Conservation (phyloP, 352 stramenopile genomes). For the Phytophthora uliginosa region DNA sequence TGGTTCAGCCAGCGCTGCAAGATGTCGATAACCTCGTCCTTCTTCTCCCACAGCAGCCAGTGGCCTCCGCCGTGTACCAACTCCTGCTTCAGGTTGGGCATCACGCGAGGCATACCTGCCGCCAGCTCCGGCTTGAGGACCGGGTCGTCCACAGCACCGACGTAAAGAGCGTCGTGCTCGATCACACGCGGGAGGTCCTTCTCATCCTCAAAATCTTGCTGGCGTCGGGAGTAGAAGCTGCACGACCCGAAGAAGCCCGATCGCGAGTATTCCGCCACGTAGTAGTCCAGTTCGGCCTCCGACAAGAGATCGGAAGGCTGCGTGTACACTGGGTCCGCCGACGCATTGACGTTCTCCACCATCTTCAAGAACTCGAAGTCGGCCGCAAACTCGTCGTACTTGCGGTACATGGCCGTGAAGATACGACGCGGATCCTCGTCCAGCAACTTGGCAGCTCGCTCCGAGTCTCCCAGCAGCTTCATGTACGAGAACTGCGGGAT, state of each 20-base stretch:
- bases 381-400: conserved; percentile 43
- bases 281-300: conserved; percentile 62
- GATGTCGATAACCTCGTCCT: conserved; percentile 49
- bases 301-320: conserved; percentile 51
- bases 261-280: conserved; percentile 55
- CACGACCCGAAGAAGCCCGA: conserved; percentile 65
- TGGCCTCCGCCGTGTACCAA: conserved; percentile 60
- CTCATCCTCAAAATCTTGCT: conserved; percentile 68
- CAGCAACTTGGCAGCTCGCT: conserved; percentile 42
- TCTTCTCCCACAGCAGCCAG: conserved; percentile 70
- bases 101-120: conserved; percentile 53
- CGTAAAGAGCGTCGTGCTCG: conserved; percentile 60
- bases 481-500: conserved; percentile 74
- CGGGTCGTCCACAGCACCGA: conserved; percentile 64
- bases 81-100: conserved; percentile 60
- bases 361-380: conserved; percentile 47
- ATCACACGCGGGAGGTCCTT: conserved; percentile 46
- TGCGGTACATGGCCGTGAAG: conserved; percentile 61
- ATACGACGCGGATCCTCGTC: conserved; percentile 54
- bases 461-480: conserved; percentile 56
- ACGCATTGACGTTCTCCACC: conserved; percentile 40
- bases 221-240: conserved; percentile 60
- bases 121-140: conserved; percentile 66
- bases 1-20: conserved; percentile 44
- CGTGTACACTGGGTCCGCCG: conserved; percentile 43